These are phyloP conservation scores for Aegilops longissima DNA, from an alignment of 176 grass and related monocot genomes.

Conservation along the genomic window DNA sequence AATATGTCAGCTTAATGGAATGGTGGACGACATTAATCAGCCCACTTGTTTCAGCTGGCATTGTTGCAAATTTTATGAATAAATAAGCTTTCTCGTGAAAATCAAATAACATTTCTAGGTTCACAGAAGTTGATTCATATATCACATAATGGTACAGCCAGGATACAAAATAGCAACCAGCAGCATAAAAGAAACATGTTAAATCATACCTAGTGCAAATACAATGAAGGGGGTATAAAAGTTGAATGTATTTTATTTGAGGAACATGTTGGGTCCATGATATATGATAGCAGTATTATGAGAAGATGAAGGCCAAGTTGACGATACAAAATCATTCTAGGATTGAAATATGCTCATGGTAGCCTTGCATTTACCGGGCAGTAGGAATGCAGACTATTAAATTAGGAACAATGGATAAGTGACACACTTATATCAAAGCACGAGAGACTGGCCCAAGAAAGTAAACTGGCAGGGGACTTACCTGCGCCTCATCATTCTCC, in stretches of 20 bases:
- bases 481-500: background rate
- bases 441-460: too few relatives aligned
- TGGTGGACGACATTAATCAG: too few relatives aligned
- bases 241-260: background rate
- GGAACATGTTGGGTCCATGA: background rate
- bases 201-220: background rate
- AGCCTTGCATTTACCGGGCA: background rate
- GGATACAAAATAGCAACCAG: background rate
- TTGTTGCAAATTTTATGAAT: too few relatives aligned
- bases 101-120: background rate
- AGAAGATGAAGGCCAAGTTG: too few relatives aligned
- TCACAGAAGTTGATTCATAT: background rate
- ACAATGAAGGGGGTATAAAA: background rate
- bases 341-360: too few relatives aligned
- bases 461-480: background rate
- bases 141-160: background rate
- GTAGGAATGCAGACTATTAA: background rate
- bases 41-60: too few relatives aligned
- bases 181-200: background rate
- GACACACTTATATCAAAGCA: background rate
- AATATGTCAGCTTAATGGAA: too few relatives aligned
- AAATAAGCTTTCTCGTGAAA: too few relatives aligned
- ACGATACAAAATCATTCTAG: too few relatives aligned
- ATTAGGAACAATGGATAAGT: too few relatives aligned
- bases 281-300: too few relatives aligned